Conservation (phyloP, 768 basidiomycete species). For the Mycena maculata region DNA sequence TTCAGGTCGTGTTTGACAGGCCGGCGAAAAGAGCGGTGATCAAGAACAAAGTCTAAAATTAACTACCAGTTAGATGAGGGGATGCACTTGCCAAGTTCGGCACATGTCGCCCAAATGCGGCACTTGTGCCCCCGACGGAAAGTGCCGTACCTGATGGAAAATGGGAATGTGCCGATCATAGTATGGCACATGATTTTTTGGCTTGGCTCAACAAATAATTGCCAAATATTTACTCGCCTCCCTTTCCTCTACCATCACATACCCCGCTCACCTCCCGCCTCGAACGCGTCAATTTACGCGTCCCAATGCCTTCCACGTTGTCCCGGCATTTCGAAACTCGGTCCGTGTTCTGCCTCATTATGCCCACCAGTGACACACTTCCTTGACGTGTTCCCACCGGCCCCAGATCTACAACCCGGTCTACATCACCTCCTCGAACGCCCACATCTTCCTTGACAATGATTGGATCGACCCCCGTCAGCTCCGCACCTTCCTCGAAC, state of each 20-base stretch:
- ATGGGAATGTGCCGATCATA: too few relatives aligned
- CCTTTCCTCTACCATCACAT: too few relatives aligned
- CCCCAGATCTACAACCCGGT: background rate
- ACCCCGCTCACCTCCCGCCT: background rate
- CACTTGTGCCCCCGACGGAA: too few relatives aligned
- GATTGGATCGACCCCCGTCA: background rate
- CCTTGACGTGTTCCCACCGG: background rate
- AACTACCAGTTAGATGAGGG: too few relatives aligned
- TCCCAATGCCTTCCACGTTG: background rate
- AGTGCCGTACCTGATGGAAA: too few relatives aligned
- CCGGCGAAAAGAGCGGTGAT: too few relatives aligned
- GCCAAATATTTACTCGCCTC: constrained; percentile 2
- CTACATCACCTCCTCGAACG: background rate
- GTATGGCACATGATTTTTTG: too few relatives aligned
- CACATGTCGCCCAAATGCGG: too few relatives aligned
- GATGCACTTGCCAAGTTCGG: too few relatives aligned
- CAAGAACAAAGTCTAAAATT: too few relatives aligned
- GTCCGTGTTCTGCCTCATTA: background rate
- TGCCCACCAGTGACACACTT: background rate
- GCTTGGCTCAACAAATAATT: too few relatives aligned
- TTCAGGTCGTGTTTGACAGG: too few relatives aligned
- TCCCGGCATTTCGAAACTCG: constrained; percentile 16
- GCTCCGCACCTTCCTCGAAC: background rate
- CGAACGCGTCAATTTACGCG: background rate
- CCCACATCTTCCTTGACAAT: background rate